Evolutionary conservation across 306 rosid species (phyloP), one percentile per base, ranked within the genome.

Genomic region (Styphnolobium japonicum): DNA sequence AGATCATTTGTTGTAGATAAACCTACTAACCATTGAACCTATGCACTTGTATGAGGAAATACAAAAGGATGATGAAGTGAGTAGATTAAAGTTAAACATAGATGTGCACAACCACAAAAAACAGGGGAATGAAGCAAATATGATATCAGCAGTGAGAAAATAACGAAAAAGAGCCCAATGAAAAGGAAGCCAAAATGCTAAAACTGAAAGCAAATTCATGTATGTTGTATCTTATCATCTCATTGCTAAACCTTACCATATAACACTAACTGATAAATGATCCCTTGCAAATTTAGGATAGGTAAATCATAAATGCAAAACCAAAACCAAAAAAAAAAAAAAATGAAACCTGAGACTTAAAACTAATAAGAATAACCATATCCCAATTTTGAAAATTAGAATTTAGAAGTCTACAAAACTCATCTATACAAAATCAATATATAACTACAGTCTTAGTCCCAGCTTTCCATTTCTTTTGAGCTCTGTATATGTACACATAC

Each of bases 391-490:
- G 42, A 37, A 37, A 1, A 37, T 37, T 4, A 37, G 42, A 4
- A 37, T 0, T 37, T 3, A 0, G 6, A 8, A 6, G 3, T 37
- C 42, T 66, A 67, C 37, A 74, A 56, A 81, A 73, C 6, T 74
- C 10, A 37, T 77, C 56, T 81, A 48, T 45, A n/a, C n/a, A n/a
- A n/a, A 58, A 75, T 67, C 37, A 1, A 45, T 75, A 46, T 75
- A n/a, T n/a, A 76, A 19, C 71, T 74, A 23, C 63, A 64, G 10
- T 25, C 86, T n/a, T n/a, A n/a, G n/a, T n/a, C n/a, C 62, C 21
- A 22, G 1, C 19, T 61, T 19, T 63, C 7, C 1, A 16, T 46
- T 58, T 18, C 46, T 51, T 43, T 73, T 39, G 49, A 60, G 4
- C 12, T 84, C 43, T 62, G 45, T 80, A 52, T 72, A 72, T 83